phyloP scores from a whole-genome alignment of 768 basidiomycete species.

The Boletus coccyginus region DNA sequence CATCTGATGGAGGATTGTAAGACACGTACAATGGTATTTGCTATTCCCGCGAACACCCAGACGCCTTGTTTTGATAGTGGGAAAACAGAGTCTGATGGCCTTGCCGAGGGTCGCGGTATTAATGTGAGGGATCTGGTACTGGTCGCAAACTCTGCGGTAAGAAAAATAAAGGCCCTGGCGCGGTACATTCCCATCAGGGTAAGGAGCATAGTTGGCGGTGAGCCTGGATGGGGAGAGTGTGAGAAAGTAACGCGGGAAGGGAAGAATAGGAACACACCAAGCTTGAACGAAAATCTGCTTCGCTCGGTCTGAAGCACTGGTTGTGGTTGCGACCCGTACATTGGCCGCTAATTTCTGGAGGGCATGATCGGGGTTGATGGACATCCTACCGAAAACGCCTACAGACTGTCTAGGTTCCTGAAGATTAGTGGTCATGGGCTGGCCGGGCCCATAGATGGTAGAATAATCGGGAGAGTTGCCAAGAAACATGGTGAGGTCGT shows the following conservation, averaged over 20 bases:
- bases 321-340: slow-evolving; percentile 85
- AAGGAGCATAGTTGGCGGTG: slow-evolving; percentile 85
- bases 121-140: slow-evolving; percentile 91
- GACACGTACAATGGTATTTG: slow-evolving; percentile 87
- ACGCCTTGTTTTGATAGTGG: slow-evolving; percentile 91
- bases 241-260: slow-evolving; percentile 18
- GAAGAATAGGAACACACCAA: slow-evolving; percentile 54
- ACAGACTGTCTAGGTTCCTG: slow-evolving; percentile 56
- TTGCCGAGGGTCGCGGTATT: slow-evolving; percentile 96
- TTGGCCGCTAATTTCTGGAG: slow-evolving; percentile 86
- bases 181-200: slow-evolving; percentile 90
- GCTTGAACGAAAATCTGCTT: slow-evolving; percentile 93
- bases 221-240: slow-evolving; percentile 52
- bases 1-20: slow-evolving; percentile 29
- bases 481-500: slow-evolving; percentile 80
- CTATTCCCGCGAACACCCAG: slow-evolving; percentile 92
- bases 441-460: slow-evolving; percentile 54
- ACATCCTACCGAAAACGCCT: slow-evolving; percentile 77
- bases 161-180: slow-evolving; percentile 94
- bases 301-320: slow-evolving; percentile 86
- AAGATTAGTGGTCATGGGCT: slow-evolving; percentile 38
- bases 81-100: slow-evolving; percentile 90
- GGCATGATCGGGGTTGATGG: slow-evolving; percentile 70
- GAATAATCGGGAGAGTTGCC: slow-evolving; percentile 60
- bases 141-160: slow-evolving; percentile 86